Percentiles rank a stretch among this genome's conserved stretches.
Conservation (phyloP, 163 green algal species). For the Chlamydomonas reinhardtii region DNA sequence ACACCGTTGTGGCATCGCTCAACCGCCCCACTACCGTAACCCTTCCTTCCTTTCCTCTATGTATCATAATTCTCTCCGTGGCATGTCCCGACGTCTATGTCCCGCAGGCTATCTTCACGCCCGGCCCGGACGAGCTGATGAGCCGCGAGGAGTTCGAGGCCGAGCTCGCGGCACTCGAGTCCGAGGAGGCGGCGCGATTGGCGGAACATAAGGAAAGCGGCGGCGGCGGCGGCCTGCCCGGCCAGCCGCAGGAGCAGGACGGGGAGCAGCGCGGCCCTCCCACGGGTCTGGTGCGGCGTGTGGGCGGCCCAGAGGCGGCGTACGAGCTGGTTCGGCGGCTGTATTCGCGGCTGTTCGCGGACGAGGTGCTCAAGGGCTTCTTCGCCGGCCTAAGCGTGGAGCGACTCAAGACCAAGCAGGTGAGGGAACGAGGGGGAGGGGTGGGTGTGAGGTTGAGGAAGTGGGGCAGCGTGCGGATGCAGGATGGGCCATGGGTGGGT, state of each 20-base stretch:
- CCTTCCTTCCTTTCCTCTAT: too few species aligned
- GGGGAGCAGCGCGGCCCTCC: too few species aligned
- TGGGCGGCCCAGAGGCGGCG: slow-evolving; percentile 14
- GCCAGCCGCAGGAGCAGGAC: too few species aligned
- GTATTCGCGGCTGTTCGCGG: slow-evolving; percentile 33
- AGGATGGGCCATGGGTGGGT: too few species aligned
- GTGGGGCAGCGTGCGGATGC: too few species aligned
- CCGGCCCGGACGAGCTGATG: slow-evolving; percentile 17
- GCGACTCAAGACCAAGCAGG: slow-evolving; percentile 25
- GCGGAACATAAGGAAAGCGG: too few species aligned
- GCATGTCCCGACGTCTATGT: too few species aligned
- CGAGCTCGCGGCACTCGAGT: neutral
- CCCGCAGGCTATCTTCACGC: slow-evolving; percentile 32
- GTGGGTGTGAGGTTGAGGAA: too few species aligned
- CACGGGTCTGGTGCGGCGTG: neutral
- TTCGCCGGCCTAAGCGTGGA: slow-evolving; percentile 6
- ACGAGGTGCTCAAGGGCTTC: slow-evolving; percentile 44
- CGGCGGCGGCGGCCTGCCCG: too few species aligned
- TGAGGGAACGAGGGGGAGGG: neutral
- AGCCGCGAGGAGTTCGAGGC: slow-evolving; percentile 3
- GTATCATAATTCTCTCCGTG: too few species aligned
- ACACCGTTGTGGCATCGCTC: too few species aligned
- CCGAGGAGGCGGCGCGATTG: neutral
- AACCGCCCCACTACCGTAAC: too few species aligned
- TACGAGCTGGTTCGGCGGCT: slow-evolving; percentile 27